These are phyloP conservation scores for Quercus suber DNA, from an alignment of 306 rosid species.

Conservation along the genomic window DNA sequence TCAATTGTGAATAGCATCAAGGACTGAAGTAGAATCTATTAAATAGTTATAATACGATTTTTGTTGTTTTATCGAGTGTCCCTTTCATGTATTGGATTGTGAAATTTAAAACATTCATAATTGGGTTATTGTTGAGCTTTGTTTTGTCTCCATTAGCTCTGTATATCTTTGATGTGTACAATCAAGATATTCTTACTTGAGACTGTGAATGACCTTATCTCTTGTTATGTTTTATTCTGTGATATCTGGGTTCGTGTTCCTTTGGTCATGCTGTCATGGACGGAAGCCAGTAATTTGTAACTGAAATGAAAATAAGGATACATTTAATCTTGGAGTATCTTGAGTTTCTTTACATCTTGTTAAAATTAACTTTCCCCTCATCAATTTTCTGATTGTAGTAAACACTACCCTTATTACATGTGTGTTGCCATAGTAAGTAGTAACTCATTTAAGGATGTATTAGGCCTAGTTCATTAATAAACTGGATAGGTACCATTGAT, in stretches of 20 bases:
- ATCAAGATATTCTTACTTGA: conserved; percentile 1
- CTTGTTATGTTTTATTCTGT: conserved; percentile 8
- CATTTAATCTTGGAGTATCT: no score
- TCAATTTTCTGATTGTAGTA: no score
- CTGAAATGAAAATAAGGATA: no score
- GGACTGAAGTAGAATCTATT: background rate
- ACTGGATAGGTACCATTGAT: no score
- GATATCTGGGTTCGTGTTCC: conserved; percentile 3
- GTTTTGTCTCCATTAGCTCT: conserved; percentile 6
- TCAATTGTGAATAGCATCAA: conserved; percentile 1
- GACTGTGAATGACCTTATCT: background rate
- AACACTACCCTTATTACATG: no score
- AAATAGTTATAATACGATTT: background rate
- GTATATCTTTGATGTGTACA: background rate
- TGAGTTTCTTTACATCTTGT: no score
- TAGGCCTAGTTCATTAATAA: no score
- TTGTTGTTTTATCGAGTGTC: conserved; percentile 1
- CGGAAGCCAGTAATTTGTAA: no score
- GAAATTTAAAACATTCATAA: background rate
- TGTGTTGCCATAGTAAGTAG: no score
- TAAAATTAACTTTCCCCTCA: no score
- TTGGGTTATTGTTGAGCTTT: background rate
- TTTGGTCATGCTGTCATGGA: background rate
- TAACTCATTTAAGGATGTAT: no score
- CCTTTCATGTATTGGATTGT: conserved; percentile 2